Conservation (phyloP, 1,284 basidiomycete species). For the Tilletia indica region DNA sequence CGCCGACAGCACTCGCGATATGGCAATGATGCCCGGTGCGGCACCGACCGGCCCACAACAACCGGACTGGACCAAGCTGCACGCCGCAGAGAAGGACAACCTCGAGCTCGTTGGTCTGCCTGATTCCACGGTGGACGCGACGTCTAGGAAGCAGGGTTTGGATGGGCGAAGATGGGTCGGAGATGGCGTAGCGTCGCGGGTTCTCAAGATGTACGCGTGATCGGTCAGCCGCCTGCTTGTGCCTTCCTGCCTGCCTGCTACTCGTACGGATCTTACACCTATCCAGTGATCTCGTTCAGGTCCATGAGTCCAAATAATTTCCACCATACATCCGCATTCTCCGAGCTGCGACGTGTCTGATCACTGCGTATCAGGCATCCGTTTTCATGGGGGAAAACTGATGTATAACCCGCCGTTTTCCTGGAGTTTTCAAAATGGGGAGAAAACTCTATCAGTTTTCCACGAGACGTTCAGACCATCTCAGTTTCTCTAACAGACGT, state of each 20-base stretch:
- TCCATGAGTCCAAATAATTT: too few relatives aligned
- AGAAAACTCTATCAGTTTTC: too few relatives aligned
- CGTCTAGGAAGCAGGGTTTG: background rate
- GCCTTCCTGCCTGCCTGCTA: background rate
- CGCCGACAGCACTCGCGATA: conserved; percentile 55
- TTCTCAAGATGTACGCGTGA: conserved; percentile 42
- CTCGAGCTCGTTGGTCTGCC: conserved; percentile 82
- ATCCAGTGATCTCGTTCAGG: too few relatives aligned
- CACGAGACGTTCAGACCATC: too few relatives aligned
- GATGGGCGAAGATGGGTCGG: conserved; percentile 42
- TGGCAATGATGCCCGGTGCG: conserved; percentile 44
- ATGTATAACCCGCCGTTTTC: too few relatives aligned
- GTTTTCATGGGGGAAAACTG: too few relatives aligned
- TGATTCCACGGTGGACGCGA: conserved; percentile 61
- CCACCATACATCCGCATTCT: too few relatives aligned
- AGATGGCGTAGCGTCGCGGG: conserved; percentile 51
- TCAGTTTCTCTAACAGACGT: too few relatives aligned
- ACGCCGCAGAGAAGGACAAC: conserved; percentile 88
- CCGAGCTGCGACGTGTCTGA: too few relatives aligned
- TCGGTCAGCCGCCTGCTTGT: too few relatives aligned
- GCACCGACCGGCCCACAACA: conserved; percentile 37
- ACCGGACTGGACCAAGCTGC: conserved; percentile 78
- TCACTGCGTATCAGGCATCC: too few relatives aligned
- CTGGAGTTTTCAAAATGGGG: too few relatives aligned
- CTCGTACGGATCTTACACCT: background rate